A percentile compares a stretch with the other conserved stretches of the same genome.
These are phyloP conservation scores for Cladosporium sp. DNA, from an alignment of 2,329 filamentous ascomycete genomes.

Conservation along the genomic window DNA sequence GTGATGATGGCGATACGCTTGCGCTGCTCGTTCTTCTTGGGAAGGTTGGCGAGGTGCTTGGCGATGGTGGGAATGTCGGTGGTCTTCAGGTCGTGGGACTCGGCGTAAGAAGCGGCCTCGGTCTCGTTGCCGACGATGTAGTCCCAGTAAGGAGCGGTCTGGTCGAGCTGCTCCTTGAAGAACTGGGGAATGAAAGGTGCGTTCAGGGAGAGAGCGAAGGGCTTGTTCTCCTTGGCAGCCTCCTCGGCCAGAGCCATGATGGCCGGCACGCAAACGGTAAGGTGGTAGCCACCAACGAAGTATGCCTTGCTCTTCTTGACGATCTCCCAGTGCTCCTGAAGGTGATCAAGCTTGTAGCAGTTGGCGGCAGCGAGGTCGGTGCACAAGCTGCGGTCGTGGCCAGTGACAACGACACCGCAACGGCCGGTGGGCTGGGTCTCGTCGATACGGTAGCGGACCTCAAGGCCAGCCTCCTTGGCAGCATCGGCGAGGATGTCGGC, in stretches of 20 bases:
- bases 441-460: slow-evolving; percentile 93
- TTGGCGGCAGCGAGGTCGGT: slow-evolving; percentile 96
- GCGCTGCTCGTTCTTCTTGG: slow-evolving; percentile 85
- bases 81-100: slow-evolving; percentile 68
- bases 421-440: slow-evolving; percentile 79
- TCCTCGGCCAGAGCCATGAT: slow-evolving; percentile 87
- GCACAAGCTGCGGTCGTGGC: slow-evolving; percentile 89
- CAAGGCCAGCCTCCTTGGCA: slow-evolving; percentile 80
- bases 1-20: slow-evolving; percentile 87
- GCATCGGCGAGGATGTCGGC: slow-evolving; percentile 82
- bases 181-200: slow-evolving; percentile 95
- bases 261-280: slow-evolving; percentile 90
- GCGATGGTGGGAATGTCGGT: slow-evolving; percentile 82
- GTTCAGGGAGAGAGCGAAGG: slow-evolving; percentile 84
- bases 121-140: slow-evolving; percentile 96
- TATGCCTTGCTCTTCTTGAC: slow-evolving; percentile 84
- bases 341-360: slow-evolving; percentile 90
- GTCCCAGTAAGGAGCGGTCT: slow-evolving; percentile 85
- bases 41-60: slow-evolving; percentile 76
- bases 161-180: slow-evolving; percentile 94
- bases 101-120: slow-evolving; percentile 83
- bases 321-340: slow-evolving; percentile 91
- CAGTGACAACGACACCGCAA: slow-evolving; percentile 95
- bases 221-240: slow-evolving; percentile 82
- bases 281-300: slow-evolving; percentile 95